These are phyloP conservation scores for Globisporangium sylvaticum DNA, from an alignment of 352 stramenopile species.

Conservation along the genomic window DNA sequence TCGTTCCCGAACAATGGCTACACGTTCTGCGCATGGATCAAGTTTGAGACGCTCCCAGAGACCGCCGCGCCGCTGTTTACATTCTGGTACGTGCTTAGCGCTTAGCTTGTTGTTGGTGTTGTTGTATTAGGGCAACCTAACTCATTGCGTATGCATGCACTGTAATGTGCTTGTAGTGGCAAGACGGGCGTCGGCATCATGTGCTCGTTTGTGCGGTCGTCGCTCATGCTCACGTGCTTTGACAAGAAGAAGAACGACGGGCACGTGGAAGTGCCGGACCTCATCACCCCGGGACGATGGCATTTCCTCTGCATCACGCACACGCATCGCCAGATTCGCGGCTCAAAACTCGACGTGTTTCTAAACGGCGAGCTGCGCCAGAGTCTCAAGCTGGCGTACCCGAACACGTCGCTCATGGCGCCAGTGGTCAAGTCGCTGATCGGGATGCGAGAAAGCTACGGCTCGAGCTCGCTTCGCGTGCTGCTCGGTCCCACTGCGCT, in stretches of 20 bases:
- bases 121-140: no score
- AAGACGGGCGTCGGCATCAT: conserved; percentile 76
- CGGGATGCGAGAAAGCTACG: conserved; percentile 72
- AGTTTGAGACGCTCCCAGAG: conserved; percentile 73
- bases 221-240: conserved; percentile 75
- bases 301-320: conserved; percentile 83
- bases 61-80: conserved; percentile 72
- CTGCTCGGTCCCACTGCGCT: conserved; percentile 58
- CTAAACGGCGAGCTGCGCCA: conserved; percentile 72
- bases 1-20: conserved; percentile 78
- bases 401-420: conserved; percentile 70
- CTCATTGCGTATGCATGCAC: neutral
- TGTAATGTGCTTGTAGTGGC: conserved; percentile 23
- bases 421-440: conserved; percentile 77
- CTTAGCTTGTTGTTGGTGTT: no score
- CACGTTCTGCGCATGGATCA: conserved; percentile 84
- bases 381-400: conserved; percentile 71
- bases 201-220: conserved; percentile 73
- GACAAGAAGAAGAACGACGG: conserved; percentile 86
- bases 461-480: conserved; percentile 49
- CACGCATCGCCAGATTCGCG: conserved; percentile 80
- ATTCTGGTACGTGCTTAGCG: conserved; percentile 45
- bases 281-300: conserved; percentile 64
- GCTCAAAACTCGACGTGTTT: conserved; percentile 81
- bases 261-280: conserved; percentile 68